phyloP scores from a whole-genome alignment of 164 flowering plant species.

The Paratinospora sagittata region DNA sequence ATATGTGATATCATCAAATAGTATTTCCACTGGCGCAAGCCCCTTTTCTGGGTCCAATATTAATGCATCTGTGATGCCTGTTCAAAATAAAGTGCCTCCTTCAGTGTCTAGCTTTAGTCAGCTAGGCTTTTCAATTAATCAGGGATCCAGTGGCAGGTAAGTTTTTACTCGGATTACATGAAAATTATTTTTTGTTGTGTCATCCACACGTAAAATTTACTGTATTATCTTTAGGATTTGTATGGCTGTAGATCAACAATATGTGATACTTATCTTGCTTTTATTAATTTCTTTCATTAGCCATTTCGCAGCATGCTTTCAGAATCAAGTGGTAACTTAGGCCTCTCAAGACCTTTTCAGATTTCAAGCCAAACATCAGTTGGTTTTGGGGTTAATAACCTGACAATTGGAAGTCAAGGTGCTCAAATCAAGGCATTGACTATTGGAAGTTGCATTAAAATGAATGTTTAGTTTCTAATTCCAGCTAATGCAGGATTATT shows the following conservation, averaged over 20 bases:
- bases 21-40: conserved; percentile 24
- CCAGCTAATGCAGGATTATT: conserved; percentile 18
- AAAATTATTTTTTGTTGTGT: background rate
- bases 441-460: too few species aligned
- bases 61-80: conserved; percentile 20
- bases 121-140: conserved; percentile 33
- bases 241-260: background rate
- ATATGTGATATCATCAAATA: conserved; percentile 24
- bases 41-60: conserved; percentile 24
- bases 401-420: conserved; percentile 34
- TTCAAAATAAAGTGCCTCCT: conserved; percentile 38
- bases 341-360: conserved; percentile 27
- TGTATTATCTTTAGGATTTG: background rate
- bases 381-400: conserved; percentile 25
- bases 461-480: conserved; percentile 13
- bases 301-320: conserved; percentile 35
- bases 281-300: background rate
- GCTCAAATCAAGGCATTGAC: background rate
- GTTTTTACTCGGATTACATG: conserved; percentile 10
- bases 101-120: conserved; percentile 61
- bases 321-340: conserved; percentile 33
- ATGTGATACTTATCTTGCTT: background rate
- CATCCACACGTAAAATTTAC: background rate
- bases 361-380: conserved; percentile 23
- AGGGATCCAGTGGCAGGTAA: conserved; percentile 37